phyloP scores from a whole-genome alignment of 306 rosid genomes.

The Crotalaria pallida region DNA sequence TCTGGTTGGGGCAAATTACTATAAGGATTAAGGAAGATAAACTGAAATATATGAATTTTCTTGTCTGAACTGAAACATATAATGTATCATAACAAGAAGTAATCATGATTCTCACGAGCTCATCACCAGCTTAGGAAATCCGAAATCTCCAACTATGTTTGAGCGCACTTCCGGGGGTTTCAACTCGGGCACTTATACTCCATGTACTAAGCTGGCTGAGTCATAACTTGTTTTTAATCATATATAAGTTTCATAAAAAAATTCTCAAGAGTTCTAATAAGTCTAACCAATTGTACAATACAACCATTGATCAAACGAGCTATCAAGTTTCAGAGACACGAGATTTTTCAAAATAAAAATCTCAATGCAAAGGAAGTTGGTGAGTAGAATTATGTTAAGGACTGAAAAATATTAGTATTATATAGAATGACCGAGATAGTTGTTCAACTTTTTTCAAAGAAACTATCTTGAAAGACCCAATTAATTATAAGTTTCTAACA shows the following conservation, averaged over 20 bases:
- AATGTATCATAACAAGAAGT: neutral
- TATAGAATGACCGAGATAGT: neutral
- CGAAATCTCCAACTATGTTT: neutral
- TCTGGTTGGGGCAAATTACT: neutral
- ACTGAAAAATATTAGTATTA: neutral
- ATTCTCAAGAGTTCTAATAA: neutral
- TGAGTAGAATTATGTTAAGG: neutral
- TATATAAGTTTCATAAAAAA: neutral
- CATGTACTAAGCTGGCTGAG: neutral
- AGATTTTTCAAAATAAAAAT: neutral
- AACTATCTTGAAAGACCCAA: no score
- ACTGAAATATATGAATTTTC: neutral
- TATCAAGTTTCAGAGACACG: neutral
- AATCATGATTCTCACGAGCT: neutral
- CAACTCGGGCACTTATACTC: no score
- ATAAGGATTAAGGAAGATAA: neutral
- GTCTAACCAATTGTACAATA: neutral
- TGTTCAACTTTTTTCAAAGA: neutral
- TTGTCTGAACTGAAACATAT: neutral
- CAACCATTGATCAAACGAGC: neutral
- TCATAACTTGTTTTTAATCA: neutral
- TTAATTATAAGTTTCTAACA: no score
- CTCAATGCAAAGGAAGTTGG: neutral
- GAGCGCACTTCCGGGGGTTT: no score
- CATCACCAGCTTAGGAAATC: neutral